These are phyloP conservation scores for Mallotus repandus DNA, from an alignment of 441 rosid genomes.

Conservation along the genomic window DNA sequence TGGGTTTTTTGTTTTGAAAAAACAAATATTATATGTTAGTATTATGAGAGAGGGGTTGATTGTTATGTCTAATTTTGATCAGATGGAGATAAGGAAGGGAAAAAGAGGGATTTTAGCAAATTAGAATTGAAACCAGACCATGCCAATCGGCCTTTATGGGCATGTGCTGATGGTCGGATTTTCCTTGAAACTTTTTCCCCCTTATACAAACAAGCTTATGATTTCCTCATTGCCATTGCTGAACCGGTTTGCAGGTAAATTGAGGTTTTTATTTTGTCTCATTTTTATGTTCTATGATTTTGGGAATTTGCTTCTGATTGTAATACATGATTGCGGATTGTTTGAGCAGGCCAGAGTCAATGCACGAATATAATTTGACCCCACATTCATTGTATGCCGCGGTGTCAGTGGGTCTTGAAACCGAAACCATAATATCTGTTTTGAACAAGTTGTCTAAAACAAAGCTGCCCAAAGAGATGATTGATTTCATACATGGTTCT, in stretches of 20 bases:
- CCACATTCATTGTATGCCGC: conserved; percentile 96
- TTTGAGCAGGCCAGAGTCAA: conserved; percentile 74
- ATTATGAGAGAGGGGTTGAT: conserved; percentile 11
- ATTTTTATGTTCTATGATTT: not conserved
- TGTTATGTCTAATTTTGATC: conserved; percentile 16
- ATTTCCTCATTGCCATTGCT: conserved; percentile 89
- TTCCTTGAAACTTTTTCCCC: conserved; percentile 85
- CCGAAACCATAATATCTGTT: conserved; percentile 78
- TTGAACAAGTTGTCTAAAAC: conserved; percentile 88
- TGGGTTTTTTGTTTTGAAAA: no score
- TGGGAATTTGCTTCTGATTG: conserved; percentile 2
- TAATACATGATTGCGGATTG: conserved; percentile 6
- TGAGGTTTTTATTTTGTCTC: not conserved
- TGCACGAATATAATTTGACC: conserved; percentile 93
- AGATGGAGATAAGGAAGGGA: conserved; percentile 44
- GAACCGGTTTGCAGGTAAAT: conserved; percentile 95
- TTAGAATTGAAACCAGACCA: conserved; percentile 82
- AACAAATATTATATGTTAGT: no score
- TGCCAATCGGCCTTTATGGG: conserved; percentile 82
- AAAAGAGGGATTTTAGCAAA: conserved; percentile 65
- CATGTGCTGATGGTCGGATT: conserved; percentile 86
- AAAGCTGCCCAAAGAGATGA: conserved; percentile 82
- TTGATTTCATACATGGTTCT: conserved; percentile 75
- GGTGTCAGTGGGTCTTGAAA: conserved; percentile 89
- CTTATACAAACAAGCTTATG: conserved; percentile 89